Conservation (phyloP, 2,329 filamentous ascomycete genomes). For the Sphaceloma murrayae region DNA sequence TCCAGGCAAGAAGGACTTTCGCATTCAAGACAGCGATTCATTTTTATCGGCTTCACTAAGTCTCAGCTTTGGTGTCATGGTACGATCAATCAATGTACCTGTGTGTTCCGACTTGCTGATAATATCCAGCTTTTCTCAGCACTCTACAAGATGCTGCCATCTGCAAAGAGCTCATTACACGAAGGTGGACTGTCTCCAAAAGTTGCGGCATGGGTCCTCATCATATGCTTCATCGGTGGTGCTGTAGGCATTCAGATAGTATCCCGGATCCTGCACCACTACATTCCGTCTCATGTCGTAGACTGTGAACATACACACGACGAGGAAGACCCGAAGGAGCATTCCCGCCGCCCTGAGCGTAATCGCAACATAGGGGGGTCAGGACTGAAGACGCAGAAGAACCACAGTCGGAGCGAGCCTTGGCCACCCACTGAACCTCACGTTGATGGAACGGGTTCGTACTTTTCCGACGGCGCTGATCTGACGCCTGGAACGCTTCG, state of each 20-base stretch:
- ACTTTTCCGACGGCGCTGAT: slow-evolving; percentile 18
- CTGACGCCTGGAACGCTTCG: slow-evolving; percentile 4
- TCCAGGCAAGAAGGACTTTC: slow-evolving; percentile 66
- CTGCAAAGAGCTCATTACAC: slow-evolving; percentile 66
- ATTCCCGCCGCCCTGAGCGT: slow-evolving; percentile 23
- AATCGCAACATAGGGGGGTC: slow-evolving; percentile 6
- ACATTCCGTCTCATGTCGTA: slow-evolving; percentile 69
- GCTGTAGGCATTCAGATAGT: slow-evolving; percentile 67
- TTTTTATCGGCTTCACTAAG: slow-evolving; percentile 85
- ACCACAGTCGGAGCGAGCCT: slow-evolving; percentile 4
- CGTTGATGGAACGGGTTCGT: slow-evolving; percentile 2
- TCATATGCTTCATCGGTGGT: slow-evolving; percentile 59
- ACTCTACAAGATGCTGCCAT: slow-evolving; percentile 86
- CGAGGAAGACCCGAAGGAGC: slow-evolving; percentile 31
- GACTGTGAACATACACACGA: slow-evolving; percentile 69
- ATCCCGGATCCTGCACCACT: slow-evolving; percentile 61
- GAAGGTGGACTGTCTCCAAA: slow-evolving; percentile 58
- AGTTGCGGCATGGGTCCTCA: slow-evolving; percentile 57
- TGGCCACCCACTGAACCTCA: slow-evolving; percentile 16
- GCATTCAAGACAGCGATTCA: slow-evolving; percentile 76
- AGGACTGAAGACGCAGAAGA: background rate
- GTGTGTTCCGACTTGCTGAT: slow-evolving; percentile 13
- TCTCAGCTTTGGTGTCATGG: slow-evolving; percentile 93
- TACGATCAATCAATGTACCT: slow-evolving; percentile 35
- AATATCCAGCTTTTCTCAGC: slow-evolving; percentile 69